Evolutionary conservation across 805 yeast species (phyloP).

Genomic region (Zygosaccharomyces gambellarensis): DNA sequence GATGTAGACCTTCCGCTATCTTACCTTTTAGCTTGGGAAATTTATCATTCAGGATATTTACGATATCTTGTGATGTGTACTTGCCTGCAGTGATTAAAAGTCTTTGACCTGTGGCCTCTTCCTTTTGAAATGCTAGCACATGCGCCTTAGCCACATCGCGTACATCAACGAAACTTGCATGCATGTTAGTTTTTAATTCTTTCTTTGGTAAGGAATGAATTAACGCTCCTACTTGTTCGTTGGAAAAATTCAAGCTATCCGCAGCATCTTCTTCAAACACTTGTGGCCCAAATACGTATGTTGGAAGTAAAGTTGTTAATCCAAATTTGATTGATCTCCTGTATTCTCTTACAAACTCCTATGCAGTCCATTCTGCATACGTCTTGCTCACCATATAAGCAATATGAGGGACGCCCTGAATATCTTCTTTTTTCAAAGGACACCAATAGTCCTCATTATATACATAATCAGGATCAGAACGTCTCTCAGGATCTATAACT

Average conservation of each 20-base stretch:
- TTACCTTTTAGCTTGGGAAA: slow-evolving; percentile 43
- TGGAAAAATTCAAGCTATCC: slow-evolving; percentile 37
- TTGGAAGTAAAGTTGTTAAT: slow-evolving; percentile 41
- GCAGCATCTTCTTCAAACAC: slow-evolving; percentile 37
- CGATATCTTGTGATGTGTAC: slow-evolving; percentile 27
- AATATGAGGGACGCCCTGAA: slow-evolving; percentile 13
- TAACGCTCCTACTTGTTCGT: slow-evolving; percentile 30
- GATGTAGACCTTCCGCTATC: slow-evolving; percentile 41
- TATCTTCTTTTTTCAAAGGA: slow-evolving; percentile 31
- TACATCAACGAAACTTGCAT: slow-evolving; percentile 44
- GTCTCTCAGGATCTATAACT: slow-evolving; percentile 27
- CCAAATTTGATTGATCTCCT: slow-evolving; percentile 37
- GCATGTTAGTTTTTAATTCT: slow-evolving; percentile 19
- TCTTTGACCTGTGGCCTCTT: slow-evolving; percentile 34
- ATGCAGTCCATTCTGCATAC: slow-evolving; percentile 53
- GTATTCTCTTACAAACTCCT: slow-evolving; percentile 44
- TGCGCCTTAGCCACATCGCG: slow-evolving; percentile 61
- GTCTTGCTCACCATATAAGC: slow-evolving; percentile 45
- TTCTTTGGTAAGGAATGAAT: slow-evolving; percentile 30
- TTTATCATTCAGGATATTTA: slow-evolving; percentile 33
- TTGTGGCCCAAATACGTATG: slow-evolving; percentile 50
- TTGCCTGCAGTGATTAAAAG: slow-evolving; percentile 26
- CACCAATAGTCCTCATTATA: slow-evolving; percentile 38
- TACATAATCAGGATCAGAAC: slow-evolving; percentile 16
- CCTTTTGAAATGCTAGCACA: slow-evolving; percentile 43